Conservation (phyloP, 2,329 filamentous ascomycete genomes). For the Orbilia quercus region DNA sequence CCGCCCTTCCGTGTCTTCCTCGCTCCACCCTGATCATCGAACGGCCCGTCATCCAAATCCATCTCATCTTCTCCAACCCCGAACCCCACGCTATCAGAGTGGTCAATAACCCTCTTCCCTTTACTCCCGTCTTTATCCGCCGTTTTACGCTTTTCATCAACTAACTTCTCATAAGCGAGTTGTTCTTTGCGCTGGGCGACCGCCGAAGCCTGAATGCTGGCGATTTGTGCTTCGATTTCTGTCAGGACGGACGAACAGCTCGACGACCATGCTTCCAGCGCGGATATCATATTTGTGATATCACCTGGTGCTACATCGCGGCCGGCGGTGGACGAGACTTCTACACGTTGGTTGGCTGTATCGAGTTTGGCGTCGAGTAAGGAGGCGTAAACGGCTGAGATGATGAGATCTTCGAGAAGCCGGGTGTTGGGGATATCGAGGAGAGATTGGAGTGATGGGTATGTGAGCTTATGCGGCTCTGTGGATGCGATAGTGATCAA, state of each 20-base stretch:
- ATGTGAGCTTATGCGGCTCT: constrained; percentile 76
- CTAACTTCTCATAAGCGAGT: constrained; percentile 66
- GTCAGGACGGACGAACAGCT: constrained; percentile 79
- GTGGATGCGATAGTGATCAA: constrained; percentile 80
- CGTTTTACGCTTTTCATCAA: constrained; percentile 65
- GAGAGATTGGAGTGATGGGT: constrained; percentile 73
- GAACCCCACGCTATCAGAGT: constrained; percentile 55
- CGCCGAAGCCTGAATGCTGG: constrained; percentile 72
- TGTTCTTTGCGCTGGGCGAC: constrained; percentile 68
- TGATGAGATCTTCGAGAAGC: constrained; percentile 86
- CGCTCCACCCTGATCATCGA: constrained; percentile 55
- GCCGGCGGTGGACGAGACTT: constrained; percentile 82
- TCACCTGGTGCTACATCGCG: constrained; percentile 83
- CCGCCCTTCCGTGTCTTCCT: constrained; percentile 59
- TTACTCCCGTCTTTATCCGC: constrained; percentile 56
- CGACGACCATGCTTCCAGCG: constrained; percentile 79
- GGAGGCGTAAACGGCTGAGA: constrained; percentile 85
- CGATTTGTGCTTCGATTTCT: constrained; percentile 81
- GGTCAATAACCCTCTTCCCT: constrained; percentile 60
- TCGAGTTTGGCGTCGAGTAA: constrained; percentile 86
- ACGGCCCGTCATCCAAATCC: constrained; percentile 59
- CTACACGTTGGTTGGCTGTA: constrained; percentile 77
- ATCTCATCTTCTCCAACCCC: constrained; percentile 61
- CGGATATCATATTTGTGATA: constrained; percentile 74
- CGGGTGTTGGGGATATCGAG: constrained; percentile 75